These are phyloP conservation scores for Metschnikowia lochheadii DNA, from an alignment of 805 yeast species.

Conservation along the genomic window DNA sequence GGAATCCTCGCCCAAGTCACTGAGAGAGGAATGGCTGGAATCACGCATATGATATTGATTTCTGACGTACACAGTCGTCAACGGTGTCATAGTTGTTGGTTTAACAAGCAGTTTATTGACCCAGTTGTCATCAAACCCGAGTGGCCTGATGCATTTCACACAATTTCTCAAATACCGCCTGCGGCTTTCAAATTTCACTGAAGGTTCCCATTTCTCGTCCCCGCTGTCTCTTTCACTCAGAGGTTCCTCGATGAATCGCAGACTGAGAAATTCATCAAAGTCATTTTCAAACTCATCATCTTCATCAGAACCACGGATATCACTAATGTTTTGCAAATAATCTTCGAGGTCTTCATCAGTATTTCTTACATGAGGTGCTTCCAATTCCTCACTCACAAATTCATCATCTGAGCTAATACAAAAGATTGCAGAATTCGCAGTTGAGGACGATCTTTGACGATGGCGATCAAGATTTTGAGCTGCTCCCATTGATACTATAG, in stretches of 20 bases:
- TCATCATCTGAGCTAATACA: neutral
- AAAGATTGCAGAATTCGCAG: neutral
- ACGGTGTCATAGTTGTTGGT: slow-evolving; percentile 31
- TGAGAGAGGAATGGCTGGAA: slow-evolving; percentile 3
- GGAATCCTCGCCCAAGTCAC: slow-evolving; percentile 1
- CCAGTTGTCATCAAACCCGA: slow-evolving; percentile 52
- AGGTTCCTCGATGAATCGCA: neutral
- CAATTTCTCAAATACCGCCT: slow-evolving; percentile 48
- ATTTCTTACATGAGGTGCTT: slow-evolving; percentile 8
- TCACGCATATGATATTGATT: neutral
- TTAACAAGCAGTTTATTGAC: slow-evolving; percentile 43
- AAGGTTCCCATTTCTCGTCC: slow-evolving; percentile 47
- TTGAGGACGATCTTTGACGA: neutral
- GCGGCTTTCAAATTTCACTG: slow-evolving; percentile 29
- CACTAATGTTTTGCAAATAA: slow-evolving; percentile 26
- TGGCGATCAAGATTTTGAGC: neutral
- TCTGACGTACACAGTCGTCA: slow-evolving; percentile 11
- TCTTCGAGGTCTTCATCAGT: slow-evolving; percentile 26
- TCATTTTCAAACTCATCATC: slow-evolving; percentile 20
- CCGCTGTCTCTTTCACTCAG: neutral
- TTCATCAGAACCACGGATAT: slow-evolving; percentile 28
- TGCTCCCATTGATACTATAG: neutral
- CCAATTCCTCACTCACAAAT: neutral
- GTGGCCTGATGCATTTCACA: slow-evolving; percentile 53
- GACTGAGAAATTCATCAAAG: slow-evolving; percentile 1